Percentiles rank a stretch among this genome's conserved stretches.
These are phyloP conservation scores for Canavalia gladiata DNA, from an alignment of 306 rosid species.

Conservation along the genomic window DNA sequence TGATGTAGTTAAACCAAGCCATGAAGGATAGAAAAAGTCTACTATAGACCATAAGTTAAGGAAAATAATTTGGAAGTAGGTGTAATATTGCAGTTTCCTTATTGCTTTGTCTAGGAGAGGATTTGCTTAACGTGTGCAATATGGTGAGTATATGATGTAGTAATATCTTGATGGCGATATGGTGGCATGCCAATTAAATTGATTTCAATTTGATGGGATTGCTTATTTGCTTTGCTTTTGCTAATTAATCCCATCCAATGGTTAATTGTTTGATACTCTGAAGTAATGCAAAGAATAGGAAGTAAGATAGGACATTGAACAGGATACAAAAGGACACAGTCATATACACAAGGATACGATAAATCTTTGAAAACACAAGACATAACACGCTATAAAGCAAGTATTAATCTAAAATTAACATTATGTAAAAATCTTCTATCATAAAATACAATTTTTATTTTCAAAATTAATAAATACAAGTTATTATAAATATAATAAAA, in stretches of 20 bases:
- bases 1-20: neutral
- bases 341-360: too few species aligned
- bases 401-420: too few species aligned
- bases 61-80: neutral
- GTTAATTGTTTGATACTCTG: neutral
- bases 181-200: conserved; percentile 8
- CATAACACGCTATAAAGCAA: too few species aligned
- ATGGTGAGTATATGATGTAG: neutral
- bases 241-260: neutral
- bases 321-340: too few species aligned
- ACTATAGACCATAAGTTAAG: neutral
- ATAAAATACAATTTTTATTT: too few species aligned
- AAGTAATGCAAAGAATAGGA: too few species aligned
- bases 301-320: too few species aligned
- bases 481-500: too few species aligned
- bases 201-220: neutral
- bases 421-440: too few species aligned
- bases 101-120: neutral
- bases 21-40: neutral
- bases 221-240: neutral
- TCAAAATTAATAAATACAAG: too few species aligned
- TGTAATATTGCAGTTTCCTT: neutral
- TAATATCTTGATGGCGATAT: neutral
- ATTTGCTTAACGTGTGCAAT: conserved; percentile 11
- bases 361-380: too few species aligned